Evolutionary conservation across 2,329 filamentous ascomycete species (phyloP).

Genomic region (Chalaropsis ovoidea): DNA sequence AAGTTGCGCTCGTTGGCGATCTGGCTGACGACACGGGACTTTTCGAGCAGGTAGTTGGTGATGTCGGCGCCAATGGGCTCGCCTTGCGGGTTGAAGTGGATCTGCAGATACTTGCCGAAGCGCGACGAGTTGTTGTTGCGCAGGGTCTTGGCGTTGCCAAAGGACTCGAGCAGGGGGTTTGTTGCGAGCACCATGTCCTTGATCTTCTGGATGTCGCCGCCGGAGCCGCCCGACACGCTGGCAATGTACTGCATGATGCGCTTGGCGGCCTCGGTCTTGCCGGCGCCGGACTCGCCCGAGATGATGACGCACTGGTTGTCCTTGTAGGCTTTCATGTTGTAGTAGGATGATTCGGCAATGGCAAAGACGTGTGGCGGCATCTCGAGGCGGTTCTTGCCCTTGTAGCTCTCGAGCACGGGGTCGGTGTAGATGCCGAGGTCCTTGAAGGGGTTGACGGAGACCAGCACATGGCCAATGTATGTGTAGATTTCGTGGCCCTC

Average conservation of each 20-base stretch:
- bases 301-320: slow-evolving; percentile 99
- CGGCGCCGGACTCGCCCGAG: slow-evolving; percentile 92
- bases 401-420: slow-evolving; percentile 82
- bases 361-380: slow-evolving; percentile 93
- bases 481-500: slow-evolving; percentile 98
- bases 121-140: slow-evolving; percentile 98
- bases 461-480: slow-evolving; percentile 98
- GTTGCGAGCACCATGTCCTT: slow-evolving; percentile 99
- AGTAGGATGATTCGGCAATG: slow-evolving; percentile 91
- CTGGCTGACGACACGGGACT: slow-evolving; percentile 88
- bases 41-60: slow-evolving; percentile 95
- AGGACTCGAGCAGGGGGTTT: slow-evolving; percentile 92
- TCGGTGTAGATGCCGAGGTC: slow-evolving; percentile 98
- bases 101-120: slow-evolving; percentile 96
- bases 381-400: slow-evolving; percentile 93
- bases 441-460: slow-evolving; percentile 96
- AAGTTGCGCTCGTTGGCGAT: slow-evolving; percentile 95
- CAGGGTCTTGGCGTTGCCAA: slow-evolving; percentile 95
- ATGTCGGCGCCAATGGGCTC: slow-evolving; percentile 95
- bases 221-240: slow-evolving; percentile 77
- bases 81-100: slow-evolving; percentile 85
- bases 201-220: slow-evolving; percentile 85
- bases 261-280: slow-evolving; percentile 97
- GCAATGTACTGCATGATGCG: slow-evolving; percentile 99
- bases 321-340: slow-evolving; percentile 99